A percentile compares a stretch with the other conserved stretches of the same genome.
phyloP scores from a whole-genome alignment of 495 filamentous ascomycete genomes.

The Trichoderma reesei region DNA sequence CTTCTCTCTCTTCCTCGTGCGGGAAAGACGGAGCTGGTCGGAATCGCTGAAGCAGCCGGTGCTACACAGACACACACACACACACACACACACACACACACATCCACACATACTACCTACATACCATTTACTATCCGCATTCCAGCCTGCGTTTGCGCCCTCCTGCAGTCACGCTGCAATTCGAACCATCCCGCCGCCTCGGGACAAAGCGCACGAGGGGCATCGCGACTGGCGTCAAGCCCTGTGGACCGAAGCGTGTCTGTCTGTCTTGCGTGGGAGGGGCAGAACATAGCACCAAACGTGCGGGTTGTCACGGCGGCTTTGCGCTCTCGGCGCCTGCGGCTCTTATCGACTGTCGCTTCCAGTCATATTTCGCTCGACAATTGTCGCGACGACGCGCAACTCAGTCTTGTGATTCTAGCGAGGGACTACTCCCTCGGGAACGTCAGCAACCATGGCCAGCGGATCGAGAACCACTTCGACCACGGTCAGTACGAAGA shows the following conservation, averaged over 20 bases:
- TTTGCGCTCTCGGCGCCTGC: background rate
- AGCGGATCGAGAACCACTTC: background rate
- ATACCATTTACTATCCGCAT: background rate
- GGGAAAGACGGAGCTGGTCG: no score
- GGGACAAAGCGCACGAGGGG: background rate
- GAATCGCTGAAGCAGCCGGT: no score
- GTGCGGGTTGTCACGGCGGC: background rate
- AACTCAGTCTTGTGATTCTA: background rate
- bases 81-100: no score
- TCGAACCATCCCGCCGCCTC: background rate
- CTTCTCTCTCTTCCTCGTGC: background rate
- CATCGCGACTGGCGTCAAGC: background rate
- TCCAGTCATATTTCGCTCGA: background rate
- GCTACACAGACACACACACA: no score
- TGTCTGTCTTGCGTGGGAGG: background rate
- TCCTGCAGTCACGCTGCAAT: background rate
- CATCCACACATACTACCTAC: no score
- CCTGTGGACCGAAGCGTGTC: background rate
- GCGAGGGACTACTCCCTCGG: background rate
- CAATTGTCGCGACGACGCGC: background rate
- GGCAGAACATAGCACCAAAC: background rate
- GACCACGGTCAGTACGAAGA: slow-evolving; percentile 9
- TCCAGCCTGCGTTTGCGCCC: background rate
- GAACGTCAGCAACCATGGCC: background rate
- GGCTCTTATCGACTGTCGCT: background rate